Conservation (phyloP, 805 yeast species). For the Myxozyma melibiosi region DNA sequence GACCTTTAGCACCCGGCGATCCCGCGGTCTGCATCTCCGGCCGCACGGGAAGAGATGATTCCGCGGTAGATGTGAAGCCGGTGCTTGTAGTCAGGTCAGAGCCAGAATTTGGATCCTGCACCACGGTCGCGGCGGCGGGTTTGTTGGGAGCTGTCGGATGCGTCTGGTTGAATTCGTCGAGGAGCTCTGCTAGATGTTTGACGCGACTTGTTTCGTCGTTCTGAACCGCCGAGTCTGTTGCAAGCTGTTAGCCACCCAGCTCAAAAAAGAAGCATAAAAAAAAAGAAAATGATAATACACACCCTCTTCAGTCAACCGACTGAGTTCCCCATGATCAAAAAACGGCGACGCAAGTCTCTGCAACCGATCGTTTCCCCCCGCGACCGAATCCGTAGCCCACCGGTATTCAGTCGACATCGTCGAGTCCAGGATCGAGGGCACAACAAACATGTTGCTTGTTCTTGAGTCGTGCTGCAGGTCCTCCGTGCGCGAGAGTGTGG, state of each 20-base stretch:
- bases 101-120: neutral
- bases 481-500: neutral
- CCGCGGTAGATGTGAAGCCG: neutral
- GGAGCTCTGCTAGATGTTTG: conserved; percentile 21
- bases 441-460: neutral
- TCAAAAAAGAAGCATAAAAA: neutral
- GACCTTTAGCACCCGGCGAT: too few relatives aligned
- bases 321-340: conserved; percentile 16
- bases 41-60: neutral
- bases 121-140: neutral
- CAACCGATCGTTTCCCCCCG: conserved; percentile 5
- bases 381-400: conserved; percentile 28
- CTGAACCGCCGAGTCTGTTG: neutral
- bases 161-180: conserved; percentile 16
- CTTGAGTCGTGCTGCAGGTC: neutral
- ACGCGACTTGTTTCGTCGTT: conserved; percentile 7
- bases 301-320: conserved; percentile 11
- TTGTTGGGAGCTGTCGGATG: conserved; percentile 2
- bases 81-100: neutral
- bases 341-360: conserved; percentile 4
- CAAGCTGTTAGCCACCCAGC: too few relatives aligned
- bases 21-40: neutral
- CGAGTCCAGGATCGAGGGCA: conserved; percentile 17
- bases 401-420: conserved; percentile 25
- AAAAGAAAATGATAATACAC: neutral